Percentiles rank a stretch among this genome's conserved stretches.
phyloP scores from a whole-genome alignment of 2,329 filamentous ascomycete genomes.

The Aspergillus tamarii region DNA sequence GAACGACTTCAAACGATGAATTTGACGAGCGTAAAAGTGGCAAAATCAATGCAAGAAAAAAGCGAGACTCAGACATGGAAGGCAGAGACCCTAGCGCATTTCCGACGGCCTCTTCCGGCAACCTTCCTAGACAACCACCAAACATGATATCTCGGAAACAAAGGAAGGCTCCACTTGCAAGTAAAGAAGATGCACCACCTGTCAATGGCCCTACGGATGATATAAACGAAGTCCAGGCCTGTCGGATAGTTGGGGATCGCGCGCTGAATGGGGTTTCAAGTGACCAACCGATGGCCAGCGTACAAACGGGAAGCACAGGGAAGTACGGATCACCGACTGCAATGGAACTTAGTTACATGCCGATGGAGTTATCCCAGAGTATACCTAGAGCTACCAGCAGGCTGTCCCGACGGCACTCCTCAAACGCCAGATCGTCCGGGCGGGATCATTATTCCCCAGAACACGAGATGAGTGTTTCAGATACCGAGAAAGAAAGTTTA shows the following conservation, averaged over 20 bases:
- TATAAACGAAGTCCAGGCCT: neutral
- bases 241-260: neutral
- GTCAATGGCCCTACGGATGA: neutral
- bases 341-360: neutral
- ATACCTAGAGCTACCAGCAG: conserved; percentile 18
- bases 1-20: conserved; percentile 44
- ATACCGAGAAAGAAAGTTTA: conserved; percentile 2
- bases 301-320: neutral
- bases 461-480: conserved; percentile 1
- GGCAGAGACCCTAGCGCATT: conserved; percentile 25
- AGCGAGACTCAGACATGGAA: conserved; percentile 18
- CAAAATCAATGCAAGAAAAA: conserved; percentile 6
- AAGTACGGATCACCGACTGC: too few species aligned
- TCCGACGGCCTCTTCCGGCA: conserved; percentile 15
- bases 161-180: conserved; percentile 32
- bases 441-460: conserved; percentile 6
- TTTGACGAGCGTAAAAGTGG: conserved; percentile 11
- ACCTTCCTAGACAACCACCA: conserved; percentile 22
- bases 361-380: neutral
- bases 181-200: conserved; percentile 7
- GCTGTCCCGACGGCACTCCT: conserved; percentile 38
- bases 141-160: conserved; percentile 36
- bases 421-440: conserved; percentile 28
- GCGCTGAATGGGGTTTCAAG: neutral
- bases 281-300: neutral